A percentile compares a stretch with the other conserved stretches of the same genome.
Evolutionary conservation across 176 grass and related monocot genomes (phyloP).

Genomic region (Thalia dealbata): DNA sequence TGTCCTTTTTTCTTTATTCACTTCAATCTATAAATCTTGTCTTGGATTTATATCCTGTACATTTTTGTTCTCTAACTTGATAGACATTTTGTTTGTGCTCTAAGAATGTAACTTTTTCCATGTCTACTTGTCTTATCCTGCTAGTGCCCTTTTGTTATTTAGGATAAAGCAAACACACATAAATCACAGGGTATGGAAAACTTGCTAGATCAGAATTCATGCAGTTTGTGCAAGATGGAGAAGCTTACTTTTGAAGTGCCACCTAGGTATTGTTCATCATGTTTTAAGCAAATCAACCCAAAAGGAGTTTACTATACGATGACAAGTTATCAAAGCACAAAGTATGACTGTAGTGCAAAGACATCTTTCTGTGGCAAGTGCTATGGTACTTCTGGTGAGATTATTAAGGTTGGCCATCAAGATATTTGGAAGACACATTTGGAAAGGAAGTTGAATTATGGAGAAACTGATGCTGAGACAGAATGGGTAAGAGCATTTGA

Average conservation of each 20-base stretch:
- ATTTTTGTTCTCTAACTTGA: neutral
- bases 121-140: neutral
- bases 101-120: neutral
- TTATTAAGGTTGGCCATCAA: slow-evolving; percentile 23
- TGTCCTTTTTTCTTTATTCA: neutral
- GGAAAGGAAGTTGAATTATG: slow-evolving; percentile 54
- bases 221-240: slow-evolving; percentile 73
- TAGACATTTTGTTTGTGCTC: neutral
- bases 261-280: slow-evolving; percentile 59
- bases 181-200: slow-evolving; percentile 25
- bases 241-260: slow-evolving; percentile 73
- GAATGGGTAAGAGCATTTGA: slow-evolving; percentile 60
- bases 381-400: slow-evolving; percentile 52
- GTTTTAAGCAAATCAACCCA: slow-evolving; percentile 71
- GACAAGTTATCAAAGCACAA: slow-evolving; percentile 21
- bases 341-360: neutral
- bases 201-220: slow-evolving; percentile 61
- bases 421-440: slow-evolving; percentile 44
- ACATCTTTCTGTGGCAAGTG: slow-evolving; percentile 82
- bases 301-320: slow-evolving; percentile 60
- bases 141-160: slow-evolving; percentile 7
- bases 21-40: too few species aligned
- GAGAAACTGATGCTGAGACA: slow-evolving; percentile 85
- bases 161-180: slow-evolving; percentile 37
- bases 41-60: neutral